Percentiles rank a stretch among this genome's conserved stretches.
phyloP scores from a whole-genome alignment of 345 rosid genomes.

The Euphorbia tirucalli region DNA sequence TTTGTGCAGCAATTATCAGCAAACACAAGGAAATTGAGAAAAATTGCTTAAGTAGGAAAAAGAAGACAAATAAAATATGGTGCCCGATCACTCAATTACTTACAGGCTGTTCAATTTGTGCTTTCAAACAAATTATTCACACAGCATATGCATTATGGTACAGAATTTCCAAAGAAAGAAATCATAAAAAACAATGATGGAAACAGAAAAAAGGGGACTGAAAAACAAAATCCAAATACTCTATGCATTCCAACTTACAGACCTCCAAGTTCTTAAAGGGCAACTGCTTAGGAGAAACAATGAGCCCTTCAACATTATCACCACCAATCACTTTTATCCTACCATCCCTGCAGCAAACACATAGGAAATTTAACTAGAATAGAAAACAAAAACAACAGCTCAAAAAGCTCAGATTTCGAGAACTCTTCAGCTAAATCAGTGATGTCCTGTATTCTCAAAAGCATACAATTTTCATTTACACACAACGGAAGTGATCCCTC shows the following conservation, averaged over 20 bases:
- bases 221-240: not conserved
- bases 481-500: not conserved
- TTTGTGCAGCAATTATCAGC: not conserved
- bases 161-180: not conserved
- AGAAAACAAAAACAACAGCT: not conserved
- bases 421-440: not conserved
- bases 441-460: not conserved
- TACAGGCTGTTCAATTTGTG: not conserved
- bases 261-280: conserved; percentile 31
- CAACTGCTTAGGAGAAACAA: conserved; percentile 18
- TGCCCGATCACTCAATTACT: not conserved
- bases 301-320: conserved; percentile 26
- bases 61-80: not conserved
- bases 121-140: not conserved
- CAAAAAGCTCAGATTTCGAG: not conserved
- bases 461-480: not conserved
- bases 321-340: conserved; percentile 33
- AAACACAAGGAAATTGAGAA: not conserved
- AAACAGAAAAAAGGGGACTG: not conserved
- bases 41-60: not conserved
- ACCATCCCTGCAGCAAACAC: conserved; percentile 22
- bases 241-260: not conserved
- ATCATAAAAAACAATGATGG: too few relatives aligned
- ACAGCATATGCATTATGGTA: not conserved
- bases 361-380: not conserved